phyloP scores from a whole-genome alignment of 768 basidiomycete species.

The Lactifluus pinguis region DNA sequence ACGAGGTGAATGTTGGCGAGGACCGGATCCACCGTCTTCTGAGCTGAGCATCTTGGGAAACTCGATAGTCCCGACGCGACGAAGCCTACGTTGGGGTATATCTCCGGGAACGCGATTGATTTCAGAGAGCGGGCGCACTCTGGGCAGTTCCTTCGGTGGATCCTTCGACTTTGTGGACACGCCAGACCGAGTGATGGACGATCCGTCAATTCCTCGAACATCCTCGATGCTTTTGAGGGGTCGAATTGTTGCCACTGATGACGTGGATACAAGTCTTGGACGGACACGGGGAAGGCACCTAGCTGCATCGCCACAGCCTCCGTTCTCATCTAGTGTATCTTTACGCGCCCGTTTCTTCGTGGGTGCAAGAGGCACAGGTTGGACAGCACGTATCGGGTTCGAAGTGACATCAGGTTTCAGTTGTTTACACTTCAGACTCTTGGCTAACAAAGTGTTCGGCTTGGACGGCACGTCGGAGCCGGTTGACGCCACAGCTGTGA shows the following conservation, averaged over 20 bases:
- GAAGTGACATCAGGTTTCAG: constrained; percentile 11
- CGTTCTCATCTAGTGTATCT: constrained; percentile 18
- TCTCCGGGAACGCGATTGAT: constrained; percentile 8
- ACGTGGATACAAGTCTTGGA: constrained; percentile 17
- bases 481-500: constrained; percentile 5
- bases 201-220: neutral
- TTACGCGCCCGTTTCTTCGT: constrained; percentile 17
- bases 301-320: constrained; percentile 5
- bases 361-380: constrained; percentile 1
- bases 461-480: neutral
- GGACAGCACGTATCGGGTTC: neutral
- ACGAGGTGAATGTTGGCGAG: neutral
- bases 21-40: neutral
- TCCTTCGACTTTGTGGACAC: neutral
- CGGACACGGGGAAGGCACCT: constrained; percentile 15
- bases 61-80: constrained; percentile 18
- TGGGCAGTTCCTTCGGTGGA: constrained; percentile 2
- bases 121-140: constrained; percentile 14
- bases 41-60: constrained; percentile 5
- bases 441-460: neutral
- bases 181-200: neutral
- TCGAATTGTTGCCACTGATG: constrained; percentile 19
- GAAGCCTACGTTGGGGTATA: constrained; percentile 13
- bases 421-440: constrained; percentile 2
- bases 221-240: constrained; percentile 3